Evolutionary conservation across 2,329 filamentous ascomycete species (phyloP).

Genomic region (Pestalotiopsis sp.): DNA sequence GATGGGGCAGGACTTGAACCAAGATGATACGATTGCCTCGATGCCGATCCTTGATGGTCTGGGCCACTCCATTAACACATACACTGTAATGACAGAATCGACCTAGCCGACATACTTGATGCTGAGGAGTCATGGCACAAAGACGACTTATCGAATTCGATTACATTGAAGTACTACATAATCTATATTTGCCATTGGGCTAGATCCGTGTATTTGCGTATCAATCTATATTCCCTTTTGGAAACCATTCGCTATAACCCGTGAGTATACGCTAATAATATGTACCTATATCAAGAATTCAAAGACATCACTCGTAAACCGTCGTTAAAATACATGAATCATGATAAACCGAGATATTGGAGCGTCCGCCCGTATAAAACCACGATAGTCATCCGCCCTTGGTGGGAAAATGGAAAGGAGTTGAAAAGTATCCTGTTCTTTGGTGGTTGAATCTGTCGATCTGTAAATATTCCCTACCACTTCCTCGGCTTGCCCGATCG

Average conservation of each 20-base stretch:
- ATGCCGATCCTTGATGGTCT: not conserved
- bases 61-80: too few relatives aligned
- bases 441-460: not conserved
- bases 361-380: not conserved
- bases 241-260: not conserved
- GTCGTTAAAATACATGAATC: not conserved
- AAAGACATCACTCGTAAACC: not conserved
- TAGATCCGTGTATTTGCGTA: not conserved
- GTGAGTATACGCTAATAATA: not conserved
- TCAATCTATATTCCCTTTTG: not conserved
- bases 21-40: not conserved
- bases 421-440: not conserved
- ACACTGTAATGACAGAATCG: not conserved
- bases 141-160: not conserved
- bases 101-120: too few relatives aligned
- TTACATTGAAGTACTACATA: not conserved
- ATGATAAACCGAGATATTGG: not conserved
- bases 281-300: not conserved
- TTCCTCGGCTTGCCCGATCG: slow-evolving; percentile 18
- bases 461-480: not conserved
- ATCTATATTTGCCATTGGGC: not conserved
- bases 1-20: not conserved
- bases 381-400: not conserved
- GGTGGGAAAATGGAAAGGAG: too few relatives aligned
- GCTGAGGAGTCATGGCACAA: too few relatives aligned